phyloP scores from a whole-genome alignment of 2,329 filamentous ascomycete species.

The Rosellinia necatrix region DNA sequence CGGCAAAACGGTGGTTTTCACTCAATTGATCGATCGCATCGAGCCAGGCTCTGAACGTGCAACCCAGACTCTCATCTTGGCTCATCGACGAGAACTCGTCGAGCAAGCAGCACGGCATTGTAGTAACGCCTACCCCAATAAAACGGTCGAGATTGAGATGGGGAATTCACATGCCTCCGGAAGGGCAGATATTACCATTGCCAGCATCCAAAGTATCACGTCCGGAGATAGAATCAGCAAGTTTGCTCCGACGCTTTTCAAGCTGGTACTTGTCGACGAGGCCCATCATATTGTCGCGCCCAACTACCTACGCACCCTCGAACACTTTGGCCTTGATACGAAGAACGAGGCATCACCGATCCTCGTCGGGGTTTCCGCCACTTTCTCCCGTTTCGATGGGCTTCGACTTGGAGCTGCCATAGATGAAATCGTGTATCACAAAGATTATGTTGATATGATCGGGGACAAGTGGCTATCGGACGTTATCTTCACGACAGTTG shows the following conservation, averaged over 20 bases:
- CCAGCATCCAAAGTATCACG: constrained; percentile 83
- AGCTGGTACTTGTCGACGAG: constrained; percentile 92
- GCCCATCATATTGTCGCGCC: constrained; percentile 93
- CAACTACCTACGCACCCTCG: constrained; percentile 74
- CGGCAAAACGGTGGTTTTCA: constrained; percentile 96
- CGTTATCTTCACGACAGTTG: constrained; percentile 92
- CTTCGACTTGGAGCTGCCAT: constrained; percentile 81
- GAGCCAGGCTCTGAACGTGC: constrained; percentile 58
- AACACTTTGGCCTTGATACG: constrained; percentile 72
- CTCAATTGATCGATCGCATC: constrained; percentile 85
- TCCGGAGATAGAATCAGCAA: constrained; percentile 79
- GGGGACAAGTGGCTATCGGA: constrained; percentile 89
- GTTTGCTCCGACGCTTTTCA: constrained; percentile 79
- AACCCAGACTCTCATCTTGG: constrained; percentile 84
- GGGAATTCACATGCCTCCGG: constrained; percentile 76
- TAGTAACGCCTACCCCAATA: constrained; percentile 75
- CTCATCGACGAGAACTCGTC: constrained; percentile 89
- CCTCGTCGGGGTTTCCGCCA: constrained; percentile 89
- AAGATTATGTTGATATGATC: constrained; percentile 67
- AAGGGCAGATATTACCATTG: constrained; percentile 87
- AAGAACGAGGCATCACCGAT: constrained; percentile 61
- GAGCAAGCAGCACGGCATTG: constrained; percentile 93
- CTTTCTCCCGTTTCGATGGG: constrained; percentile 78
- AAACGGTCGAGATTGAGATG: constrained; percentile 91
- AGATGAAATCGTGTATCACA: constrained; percentile 95